Percentiles rank a stretch among this genome's conserved stretches.
Evolutionary conservation across 2,329 filamentous ascomycete genomes (phyloP).

Genomic region (Fusarium begoniae): DNA sequence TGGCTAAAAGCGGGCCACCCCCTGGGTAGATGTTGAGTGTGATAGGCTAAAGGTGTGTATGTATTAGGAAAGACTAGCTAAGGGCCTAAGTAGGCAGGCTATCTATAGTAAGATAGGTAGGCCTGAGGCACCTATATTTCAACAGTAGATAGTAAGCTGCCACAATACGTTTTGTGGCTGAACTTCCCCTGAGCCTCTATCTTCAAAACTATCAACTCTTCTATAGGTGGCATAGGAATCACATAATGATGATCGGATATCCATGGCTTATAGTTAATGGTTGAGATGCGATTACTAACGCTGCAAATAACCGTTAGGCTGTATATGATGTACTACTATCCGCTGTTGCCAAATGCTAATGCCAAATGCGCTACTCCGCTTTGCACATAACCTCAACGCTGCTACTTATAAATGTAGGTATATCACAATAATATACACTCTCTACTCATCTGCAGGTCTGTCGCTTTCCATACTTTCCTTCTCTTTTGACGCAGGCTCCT

Average conservation of each 20-base stretch:
- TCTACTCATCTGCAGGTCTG: conserved; percentile 43
- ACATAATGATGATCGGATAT: not conserved
- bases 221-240: not conserved
- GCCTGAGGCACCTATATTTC: no score
- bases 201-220: not conserved
- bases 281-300: conserved; percentile 13
- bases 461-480: conserved; percentile 67
- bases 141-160: conserved; percentile 2
- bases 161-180: conserved; percentile 26
- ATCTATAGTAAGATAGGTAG: no score
- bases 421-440: not conserved
- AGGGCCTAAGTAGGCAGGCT: no score
- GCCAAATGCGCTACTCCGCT: conserved; percentile 11
- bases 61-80: no score
- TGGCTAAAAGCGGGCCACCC: conserved; percentile 38
- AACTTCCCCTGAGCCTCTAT: conserved; percentile 16
- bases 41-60: no score
- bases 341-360: conserved; percentile 2
- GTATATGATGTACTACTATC: conserved; percentile 18
- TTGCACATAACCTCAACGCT: not conserved
- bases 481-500: conserved; percentile 52
- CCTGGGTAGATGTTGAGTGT: not conserved
- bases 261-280: not conserved
- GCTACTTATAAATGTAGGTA: not conserved
- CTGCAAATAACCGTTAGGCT: conserved; percentile 10